Evolutionary conservation across 2,329 filamentous ascomycete genomes (phyloP).

Genomic region (Ophiostoma ips): DNA sequence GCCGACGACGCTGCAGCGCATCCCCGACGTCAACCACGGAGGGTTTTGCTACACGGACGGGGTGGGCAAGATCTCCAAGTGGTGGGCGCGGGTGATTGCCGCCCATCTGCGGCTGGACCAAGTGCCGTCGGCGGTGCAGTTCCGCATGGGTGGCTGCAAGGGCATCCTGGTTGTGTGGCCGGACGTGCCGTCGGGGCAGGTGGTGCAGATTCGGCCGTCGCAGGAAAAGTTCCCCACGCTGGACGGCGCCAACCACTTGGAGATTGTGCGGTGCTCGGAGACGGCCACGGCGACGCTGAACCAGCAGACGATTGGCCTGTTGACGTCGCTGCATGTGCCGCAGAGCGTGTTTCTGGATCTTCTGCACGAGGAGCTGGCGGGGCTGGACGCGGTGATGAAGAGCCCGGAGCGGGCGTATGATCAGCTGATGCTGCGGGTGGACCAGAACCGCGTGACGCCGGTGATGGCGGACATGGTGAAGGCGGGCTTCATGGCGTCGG

Average conservation of each 20-base stretch:
- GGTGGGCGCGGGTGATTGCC: constrained; percentile 60
- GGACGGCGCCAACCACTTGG: constrained; percentile 49
- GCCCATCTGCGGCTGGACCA: constrained; percentile 50
- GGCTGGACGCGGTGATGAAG: constrained; percentile 56
- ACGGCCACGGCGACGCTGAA: constrained; percentile 72
- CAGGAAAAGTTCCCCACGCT: constrained; percentile 70
- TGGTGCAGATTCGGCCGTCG: constrained; percentile 68
- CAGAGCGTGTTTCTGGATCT: constrained; percentile 53
- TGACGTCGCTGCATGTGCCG: constrained; percentile 62
- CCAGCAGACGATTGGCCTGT: constrained; percentile 75
- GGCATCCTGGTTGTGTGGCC: constrained; percentile 71
- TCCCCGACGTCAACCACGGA: constrained; percentile 52
- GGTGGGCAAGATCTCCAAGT: constrained; percentile 77
- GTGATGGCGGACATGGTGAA: constrained; percentile 61
- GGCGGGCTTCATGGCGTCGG: constrained; percentile 59
- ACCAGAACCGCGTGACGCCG: constrained; percentile 71
- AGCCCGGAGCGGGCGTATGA: constrained; percentile 49
- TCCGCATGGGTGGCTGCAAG: constrained; percentile 85
- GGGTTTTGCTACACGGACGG: constrained; percentile 75
- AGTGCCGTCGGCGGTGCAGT: constrained; percentile 75
- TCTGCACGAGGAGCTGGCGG: constrained; percentile 50
- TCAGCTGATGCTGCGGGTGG: constrained; percentile 61
- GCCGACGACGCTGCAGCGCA: constrained; percentile 38
- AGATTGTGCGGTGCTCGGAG: constrained; percentile 71
- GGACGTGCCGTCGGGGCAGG: constrained; percentile 38